Base-by-base conservation (phyloP, 176 grass and related monocot species). In the Metroxylon sagu region DNA sequence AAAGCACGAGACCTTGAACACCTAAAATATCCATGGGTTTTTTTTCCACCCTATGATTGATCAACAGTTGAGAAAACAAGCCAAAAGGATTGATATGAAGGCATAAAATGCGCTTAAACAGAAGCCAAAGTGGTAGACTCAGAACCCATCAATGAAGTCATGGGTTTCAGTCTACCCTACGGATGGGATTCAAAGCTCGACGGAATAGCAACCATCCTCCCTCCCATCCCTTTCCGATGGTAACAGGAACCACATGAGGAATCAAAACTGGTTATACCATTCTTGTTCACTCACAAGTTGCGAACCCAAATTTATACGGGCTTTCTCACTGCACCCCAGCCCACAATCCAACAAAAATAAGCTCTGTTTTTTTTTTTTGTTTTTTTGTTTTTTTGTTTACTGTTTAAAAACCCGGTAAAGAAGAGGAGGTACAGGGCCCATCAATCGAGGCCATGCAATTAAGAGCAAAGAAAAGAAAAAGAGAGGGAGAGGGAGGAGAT, bases 21-120 rank as follows among this genome's bases (percentile, higher is more conserved):
- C 50, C 59, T 79, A 66, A 54, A 54, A 58, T 26, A 43, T 29
- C 75, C 43, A 61, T 69, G 48, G 74, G 76, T 58, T 64, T 76
- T 84, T 72, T 74, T 71, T 71, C 64, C 81, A 57, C 53, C 8
- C 35, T 43, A 75, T 84, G 57, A 87, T 79, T 84, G 80, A 77
- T 61, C 59, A 66, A 10, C 31, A 35, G 1, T 23, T 55, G 54
- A 53, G 19, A 61, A 62, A 56, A 57, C 68, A 59, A 25, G 39
- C 18, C 25, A 58, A 10, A 35, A 35, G 1, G 6, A 35, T 35
- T 10, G 0, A 29, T 29, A 29, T 23, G 21, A 23, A 23, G 21
- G 21, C 21, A 23, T 23, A 23, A 23, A 35, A 35, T 35, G 31
- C 31, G 31, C 2, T 2, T 35, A 1, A 35, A 5, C 31, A 3